A percentile compares a stretch with the other conserved stretches of the same genome.
Conservation (phyloP, 768 basidiomycete species). For the Psilocybe tampanensis region DNA sequence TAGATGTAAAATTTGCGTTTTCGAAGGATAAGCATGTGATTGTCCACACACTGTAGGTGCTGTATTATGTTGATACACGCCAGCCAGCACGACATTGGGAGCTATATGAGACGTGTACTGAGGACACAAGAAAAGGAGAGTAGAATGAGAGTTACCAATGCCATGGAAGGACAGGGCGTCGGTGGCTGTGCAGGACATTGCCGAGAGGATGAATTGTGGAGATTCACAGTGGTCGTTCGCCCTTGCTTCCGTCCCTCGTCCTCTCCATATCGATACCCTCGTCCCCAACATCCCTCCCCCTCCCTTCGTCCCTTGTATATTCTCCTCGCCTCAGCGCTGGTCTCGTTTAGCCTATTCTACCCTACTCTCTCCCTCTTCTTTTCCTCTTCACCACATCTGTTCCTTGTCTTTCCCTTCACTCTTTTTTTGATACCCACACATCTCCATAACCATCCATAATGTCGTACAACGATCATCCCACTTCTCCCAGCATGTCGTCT, state of each 20-base stretch:
- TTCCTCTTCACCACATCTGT: constrained; percentile 21
- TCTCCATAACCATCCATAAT: constrained; percentile 41
- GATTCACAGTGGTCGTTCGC: background rate
- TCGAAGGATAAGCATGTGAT: no score
- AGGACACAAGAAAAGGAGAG: no score
- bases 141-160: background rate
- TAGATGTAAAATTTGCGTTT: no score
- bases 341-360: constrained; percentile 34
- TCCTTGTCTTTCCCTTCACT: constrained; percentile 19
- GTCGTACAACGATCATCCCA: constrained; percentile 64
- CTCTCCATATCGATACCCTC: constrained; percentile 39
- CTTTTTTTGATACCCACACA: constrained; percentile 23
- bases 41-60: no score
- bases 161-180: background rate
- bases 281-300: constrained; percentile 24
- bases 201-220: constrained; percentile 7
- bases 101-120: no score
- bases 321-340: constrained; percentile 45
- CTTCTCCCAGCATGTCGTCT: constrained; percentile 67
- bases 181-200: constrained; percentile 21
- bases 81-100: no score
- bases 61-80: no score
- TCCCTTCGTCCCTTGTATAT: constrained; percentile 23
- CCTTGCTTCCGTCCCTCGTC: constrained; percentile 17
- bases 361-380: constrained; percentile 16